phyloP scores from a whole-genome alignment of 2,329 filamentous ascomycete genomes.

The Scleromitrula shiraiana region DNA sequence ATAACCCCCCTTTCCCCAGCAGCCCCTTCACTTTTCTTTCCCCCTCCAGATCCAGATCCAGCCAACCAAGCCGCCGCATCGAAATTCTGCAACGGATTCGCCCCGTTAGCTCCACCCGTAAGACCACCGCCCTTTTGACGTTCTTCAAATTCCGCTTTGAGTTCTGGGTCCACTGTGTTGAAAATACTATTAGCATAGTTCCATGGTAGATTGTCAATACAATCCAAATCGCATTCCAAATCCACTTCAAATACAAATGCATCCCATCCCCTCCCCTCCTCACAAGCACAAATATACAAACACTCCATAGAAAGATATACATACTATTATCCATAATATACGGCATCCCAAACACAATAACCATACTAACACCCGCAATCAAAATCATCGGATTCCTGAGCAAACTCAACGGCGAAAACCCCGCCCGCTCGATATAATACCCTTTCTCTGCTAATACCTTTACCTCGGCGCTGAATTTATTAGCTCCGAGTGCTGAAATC shows the following conservation, averaged over 20 bases:
- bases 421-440: conserved; percentile 68
- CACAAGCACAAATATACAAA: background rate
- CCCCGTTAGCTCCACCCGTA: conserved; percentile 39
- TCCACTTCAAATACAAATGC: too few species aligned
- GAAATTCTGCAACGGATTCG: conserved; percentile 49
- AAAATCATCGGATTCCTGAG: conserved; percentile 97
- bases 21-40: conserved; percentile 23
- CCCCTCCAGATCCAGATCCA: conserved; percentile 41
- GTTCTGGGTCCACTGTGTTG: conserved; percentile 87
- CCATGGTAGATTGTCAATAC: too few species aligned
- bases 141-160: conserved; percentile 84
- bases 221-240: too few species aligned
- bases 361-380: conserved; percentile 76
- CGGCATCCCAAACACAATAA: conserved; percentile 83
- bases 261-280: too few species aligned
- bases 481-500: conserved; percentile 25
- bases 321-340: conserved; percentile 92
- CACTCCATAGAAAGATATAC: conserved; percentile 31
- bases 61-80: conserved; percentile 64
- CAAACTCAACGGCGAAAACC: conserved; percentile 70
- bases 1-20: conserved; percentile 19
- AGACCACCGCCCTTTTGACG: conserved; percentile 53
- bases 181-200: conserved; percentile 7
- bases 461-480: conserved; percentile 4
- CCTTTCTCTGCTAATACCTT: conserved; percentile 42